A percentile compares a stretch with the other conserved stretches of the same genome.
Conservation (phyloP, 306 rosid genomes). For the Gastrolobium villosum region DNA sequence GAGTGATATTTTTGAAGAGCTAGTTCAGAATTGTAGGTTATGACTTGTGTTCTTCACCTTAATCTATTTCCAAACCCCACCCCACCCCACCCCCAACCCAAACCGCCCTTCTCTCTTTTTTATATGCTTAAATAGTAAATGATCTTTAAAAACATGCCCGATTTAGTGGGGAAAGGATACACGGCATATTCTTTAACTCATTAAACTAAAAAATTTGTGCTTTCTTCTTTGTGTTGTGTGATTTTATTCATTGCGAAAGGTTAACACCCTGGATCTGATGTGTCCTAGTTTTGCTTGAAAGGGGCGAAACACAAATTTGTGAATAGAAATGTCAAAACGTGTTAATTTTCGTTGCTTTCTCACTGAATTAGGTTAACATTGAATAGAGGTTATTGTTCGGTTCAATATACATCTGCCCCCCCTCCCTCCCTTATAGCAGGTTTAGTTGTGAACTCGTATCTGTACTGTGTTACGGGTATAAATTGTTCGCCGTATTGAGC, state of each 20-base stretch:
- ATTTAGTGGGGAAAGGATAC: constrained; percentile 23
- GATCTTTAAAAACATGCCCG: constrained; percentile 32
- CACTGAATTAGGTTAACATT: not conserved
- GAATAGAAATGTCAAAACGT: not conserved
- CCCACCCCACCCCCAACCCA: too few species aligned
- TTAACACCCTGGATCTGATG: constrained; percentile 1
- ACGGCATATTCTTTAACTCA: constrained; percentile 40
- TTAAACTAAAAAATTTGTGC: constrained; percentile 12
- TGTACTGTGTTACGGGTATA: not conserved
- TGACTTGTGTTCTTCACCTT: constrained; percentile 26
- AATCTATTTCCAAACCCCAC: constrained; percentile 19
- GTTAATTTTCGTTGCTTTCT: not conserved
- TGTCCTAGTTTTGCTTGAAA: constrained; percentile 31
- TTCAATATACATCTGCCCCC: too few species aligned
- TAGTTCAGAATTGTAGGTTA: constrained; percentile 46
- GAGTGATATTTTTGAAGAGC: too few species aligned
- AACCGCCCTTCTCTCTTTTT: not conserved
- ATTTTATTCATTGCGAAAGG: constrained; percentile 11
- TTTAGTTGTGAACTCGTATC: not conserved
- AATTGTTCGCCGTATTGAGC: not conserved
- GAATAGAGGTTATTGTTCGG: not conserved
- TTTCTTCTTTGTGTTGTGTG: constrained; percentile 7
- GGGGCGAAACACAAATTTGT: not conserved
- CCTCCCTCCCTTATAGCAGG: not conserved
- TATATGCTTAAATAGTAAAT: constrained; percentile 28